phyloP scores from a whole-genome alignment of 179 eudicot species.

The Gypsophila paniculata region DNA sequence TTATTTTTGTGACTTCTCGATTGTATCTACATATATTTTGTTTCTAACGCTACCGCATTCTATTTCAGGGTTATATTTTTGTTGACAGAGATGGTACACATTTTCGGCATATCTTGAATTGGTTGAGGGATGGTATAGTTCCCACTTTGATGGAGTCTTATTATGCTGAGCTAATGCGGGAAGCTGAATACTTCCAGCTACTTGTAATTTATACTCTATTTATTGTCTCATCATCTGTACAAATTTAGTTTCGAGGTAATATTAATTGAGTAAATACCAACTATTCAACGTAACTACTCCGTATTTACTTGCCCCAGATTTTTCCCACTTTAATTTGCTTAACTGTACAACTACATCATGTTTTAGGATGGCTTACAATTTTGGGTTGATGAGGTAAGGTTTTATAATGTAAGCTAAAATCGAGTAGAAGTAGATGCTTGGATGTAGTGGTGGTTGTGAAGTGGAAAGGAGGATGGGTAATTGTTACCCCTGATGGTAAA shows the following conservation, averaged over 20 bases:
- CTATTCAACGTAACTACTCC: not conserved
- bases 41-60: slow-evolving; percentile 15
- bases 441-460: not conserved
- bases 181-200: slow-evolving; percentile 89
- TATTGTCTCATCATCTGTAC: not conserved
- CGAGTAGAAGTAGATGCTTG: not conserved
- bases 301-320: not conserved
- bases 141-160: slow-evolving; percentile 61
- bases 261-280: not conserved
- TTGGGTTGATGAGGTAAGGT: not conserved
- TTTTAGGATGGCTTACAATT: not conserved
- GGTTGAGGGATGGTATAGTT: slow-evolving; percentile 91
- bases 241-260: not conserved
- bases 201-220: slow-evolving; percentile 46
- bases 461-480: not conserved
- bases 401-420: not conserved
- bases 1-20: not conserved
- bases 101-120: slow-evolving; percentile 84
- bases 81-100: slow-evolving; percentile 92
- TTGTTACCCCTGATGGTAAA: not conserved
- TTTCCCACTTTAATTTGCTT: not conserved
- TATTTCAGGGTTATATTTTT: slow-evolving; percentile 72
- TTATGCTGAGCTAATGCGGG: slow-evolving; percentile 69
- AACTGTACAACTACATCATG: not conserved
- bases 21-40: not conserved